Evolutionary conservation across 352 stramenopile species (phyloP).

Genomic region (Pythium myriotylum): DNA sequence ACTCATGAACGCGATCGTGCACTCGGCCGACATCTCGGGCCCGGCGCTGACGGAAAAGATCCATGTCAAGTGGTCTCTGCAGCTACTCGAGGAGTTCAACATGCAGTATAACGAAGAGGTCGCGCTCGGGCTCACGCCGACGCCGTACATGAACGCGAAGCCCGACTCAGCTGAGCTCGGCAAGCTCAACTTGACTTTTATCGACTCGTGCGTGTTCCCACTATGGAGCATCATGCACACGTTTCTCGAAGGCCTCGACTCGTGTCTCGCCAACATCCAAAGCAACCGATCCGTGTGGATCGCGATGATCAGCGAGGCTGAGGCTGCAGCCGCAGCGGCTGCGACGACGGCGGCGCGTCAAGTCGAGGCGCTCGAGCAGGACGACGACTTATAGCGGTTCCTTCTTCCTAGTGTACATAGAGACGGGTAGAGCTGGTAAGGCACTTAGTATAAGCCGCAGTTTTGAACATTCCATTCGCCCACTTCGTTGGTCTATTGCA

Average conservation of each 20-base stretch:
- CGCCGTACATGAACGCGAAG: constrained; percentile 78
- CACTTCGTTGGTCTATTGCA: background rate
- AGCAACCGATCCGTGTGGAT: constrained; percentile 70
- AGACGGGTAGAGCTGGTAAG: too few relatives aligned
- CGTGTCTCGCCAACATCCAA: constrained; percentile 67
- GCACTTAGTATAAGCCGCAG: background rate
- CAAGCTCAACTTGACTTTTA: constrained; percentile 82
- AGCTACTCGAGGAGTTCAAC: constrained; percentile 82
- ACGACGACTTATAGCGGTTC: constrained; percentile 5
- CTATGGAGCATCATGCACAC: constrained; percentile 74
- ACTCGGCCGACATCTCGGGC: constrained; percentile 81
- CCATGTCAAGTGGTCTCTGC: constrained; percentile 66
- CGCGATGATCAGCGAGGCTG: constrained; percentile 31
- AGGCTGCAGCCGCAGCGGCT: constrained; percentile 6
- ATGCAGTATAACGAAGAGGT: constrained; percentile 77
- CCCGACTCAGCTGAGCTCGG: constrained; percentile 63
- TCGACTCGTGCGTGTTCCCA: constrained; percentile 83
- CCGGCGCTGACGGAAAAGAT: constrained; percentile 54
- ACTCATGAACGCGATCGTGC: constrained; percentile 74
- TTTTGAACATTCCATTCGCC: background rate
- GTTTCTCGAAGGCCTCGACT: constrained; percentile 62
- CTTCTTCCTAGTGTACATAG: too few relatives aligned
- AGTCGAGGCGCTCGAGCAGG: constrained; percentile 13
- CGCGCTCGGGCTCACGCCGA: constrained; percentile 59
- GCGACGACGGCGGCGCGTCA: background rate